phyloP scores from a whole-genome alignment of 208 protist genomes.

The Leptomonas pyrrhocoris region DNA sequence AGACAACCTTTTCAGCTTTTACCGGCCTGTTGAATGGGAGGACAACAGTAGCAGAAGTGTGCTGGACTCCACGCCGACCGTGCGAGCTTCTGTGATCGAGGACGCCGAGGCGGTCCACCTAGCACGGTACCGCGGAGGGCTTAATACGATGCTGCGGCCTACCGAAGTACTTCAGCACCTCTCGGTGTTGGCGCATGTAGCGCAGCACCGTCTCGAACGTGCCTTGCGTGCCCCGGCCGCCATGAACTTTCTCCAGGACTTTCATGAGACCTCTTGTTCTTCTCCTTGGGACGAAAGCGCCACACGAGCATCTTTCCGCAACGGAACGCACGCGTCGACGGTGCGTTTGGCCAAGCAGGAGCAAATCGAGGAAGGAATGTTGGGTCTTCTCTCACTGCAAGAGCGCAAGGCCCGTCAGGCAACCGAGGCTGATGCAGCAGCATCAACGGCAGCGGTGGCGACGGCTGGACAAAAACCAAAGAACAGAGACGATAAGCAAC shows the following conservation, averaged over 20 bases:
- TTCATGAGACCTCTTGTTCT: not conserved
- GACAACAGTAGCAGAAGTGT: too few relatives aligned
- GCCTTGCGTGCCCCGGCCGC: constrained; percentile 15
- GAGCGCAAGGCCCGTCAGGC: constrained; percentile 38
- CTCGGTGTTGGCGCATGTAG: constrained; percentile 45
- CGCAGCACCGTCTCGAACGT: constrained; percentile 44
- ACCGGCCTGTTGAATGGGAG: not conserved
- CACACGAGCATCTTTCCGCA: too few relatives aligned
- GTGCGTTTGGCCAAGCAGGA: constrained; percentile 11
- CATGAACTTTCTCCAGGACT: not conserved
- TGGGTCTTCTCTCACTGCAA: constrained; percentile 53
- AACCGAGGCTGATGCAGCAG: not conserved
- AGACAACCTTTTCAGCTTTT: not conserved
- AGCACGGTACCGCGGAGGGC: constrained; percentile 24
- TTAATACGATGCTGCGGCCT: constrained; percentile 31
- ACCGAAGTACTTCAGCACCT: constrained; percentile 53
- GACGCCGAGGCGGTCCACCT: constrained; percentile 15
- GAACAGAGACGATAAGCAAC: not conserved
- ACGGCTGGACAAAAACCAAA: not conserved
- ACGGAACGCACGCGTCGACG: not conserved
- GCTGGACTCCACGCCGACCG: not conserved
- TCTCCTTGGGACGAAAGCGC: not conserved
- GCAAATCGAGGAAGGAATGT: constrained; percentile 15
- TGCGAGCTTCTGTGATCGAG: constrained; percentile 13
- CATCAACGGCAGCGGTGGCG: not conserved